These are phyloP conservation scores for Trichophyton schoenleinii DNA, from an alignment of 2,329 filamentous ascomycete species.

Conservation along the genomic window DNA sequence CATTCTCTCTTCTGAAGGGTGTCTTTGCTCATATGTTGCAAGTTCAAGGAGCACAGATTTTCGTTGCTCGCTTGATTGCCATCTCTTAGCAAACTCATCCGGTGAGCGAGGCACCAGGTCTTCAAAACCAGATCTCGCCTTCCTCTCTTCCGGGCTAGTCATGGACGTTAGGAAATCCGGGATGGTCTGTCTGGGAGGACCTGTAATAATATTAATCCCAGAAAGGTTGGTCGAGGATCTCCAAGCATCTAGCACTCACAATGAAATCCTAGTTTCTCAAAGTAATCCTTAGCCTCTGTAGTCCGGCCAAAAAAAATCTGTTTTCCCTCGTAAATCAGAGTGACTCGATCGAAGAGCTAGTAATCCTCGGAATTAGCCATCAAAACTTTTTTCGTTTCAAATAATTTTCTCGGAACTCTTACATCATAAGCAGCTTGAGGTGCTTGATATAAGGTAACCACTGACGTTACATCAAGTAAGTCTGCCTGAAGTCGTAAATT, in stretches of 20 bases:
- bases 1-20: constrained; percentile 22
- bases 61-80: constrained; percentile 43
- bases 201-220: background rate
- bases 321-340: constrained; percentile 64
- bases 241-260: constrained; percentile 15
- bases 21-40: constrained; percentile 30
- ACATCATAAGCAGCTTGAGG: constrained; percentile 62
- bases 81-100: constrained; percentile 53
- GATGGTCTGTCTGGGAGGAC: constrained; percentile 56
- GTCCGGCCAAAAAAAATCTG: constrained; percentile 64
- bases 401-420: background rate
- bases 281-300: constrained; percentile 56
- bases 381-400: background rate
- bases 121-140: constrained; percentile 50
- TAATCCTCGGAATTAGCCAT: constrained; percentile 16
- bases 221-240: background rate
- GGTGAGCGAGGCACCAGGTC: constrained; percentile 49
- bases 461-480: constrained; percentile 68
- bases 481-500: constrained; percentile 69
- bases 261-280: constrained; percentile 62
- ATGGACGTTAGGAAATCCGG: constrained; percentile 72
- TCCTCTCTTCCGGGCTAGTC: constrained; percentile 67
- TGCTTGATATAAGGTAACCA: constrained; percentile 75
- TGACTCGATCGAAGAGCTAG: constrained; percentile 64
- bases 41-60: constrained; percentile 31